Percentiles rank a stretch among this genome's conserved stretches.
Evolutionary conservation across 768 basidiomycete genomes (phyloP).

Genomic region (Mrakia frigida): DNA sequence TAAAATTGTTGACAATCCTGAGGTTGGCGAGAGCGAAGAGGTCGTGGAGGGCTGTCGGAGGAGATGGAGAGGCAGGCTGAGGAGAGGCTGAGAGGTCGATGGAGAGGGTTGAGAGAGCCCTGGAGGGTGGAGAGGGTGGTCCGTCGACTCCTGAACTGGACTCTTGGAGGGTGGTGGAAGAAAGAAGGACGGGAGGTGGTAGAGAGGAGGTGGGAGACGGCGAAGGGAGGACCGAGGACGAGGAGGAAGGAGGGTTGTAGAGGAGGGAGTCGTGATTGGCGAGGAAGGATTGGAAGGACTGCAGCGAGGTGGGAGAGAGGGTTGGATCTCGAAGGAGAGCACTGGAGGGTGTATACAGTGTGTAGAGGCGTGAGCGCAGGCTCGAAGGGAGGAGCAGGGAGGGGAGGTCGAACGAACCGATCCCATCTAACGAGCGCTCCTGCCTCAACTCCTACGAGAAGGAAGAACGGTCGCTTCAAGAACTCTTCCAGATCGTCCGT

Average conservation of each 20-base stretch:
- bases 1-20: conserved; percentile 42
- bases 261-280: conserved; percentile 14
- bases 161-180: conserved; percentile 4
- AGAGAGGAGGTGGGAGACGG: conserved; percentile 10
- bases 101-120: neutral
- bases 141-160: too few species aligned
- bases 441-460: conserved; percentile 77
- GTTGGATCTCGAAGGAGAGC: neutral
- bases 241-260: conserved; percentile 1
- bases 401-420: conserved; percentile 37
- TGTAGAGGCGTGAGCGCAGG: neutral
- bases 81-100: neutral
- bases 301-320: neutral
- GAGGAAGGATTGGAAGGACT: conserved; percentile 9
- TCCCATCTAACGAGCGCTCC: conserved; percentile 65
- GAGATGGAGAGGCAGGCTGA: conserved; percentile 19
- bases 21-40: conserved; percentile 40
- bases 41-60: conserved; percentile 25
- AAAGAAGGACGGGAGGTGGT: conserved; percentile 13
- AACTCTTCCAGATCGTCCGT: conserved; percentile 61
- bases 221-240: neutral
- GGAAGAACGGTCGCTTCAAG: conserved; percentile 79
- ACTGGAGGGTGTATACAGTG: neutral
- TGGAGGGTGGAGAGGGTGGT: neutral
- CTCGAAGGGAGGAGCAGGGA: neutral